Base-by-base conservation (phyloP, 306 rosid species). In the Cicer judaicum region DNA sequence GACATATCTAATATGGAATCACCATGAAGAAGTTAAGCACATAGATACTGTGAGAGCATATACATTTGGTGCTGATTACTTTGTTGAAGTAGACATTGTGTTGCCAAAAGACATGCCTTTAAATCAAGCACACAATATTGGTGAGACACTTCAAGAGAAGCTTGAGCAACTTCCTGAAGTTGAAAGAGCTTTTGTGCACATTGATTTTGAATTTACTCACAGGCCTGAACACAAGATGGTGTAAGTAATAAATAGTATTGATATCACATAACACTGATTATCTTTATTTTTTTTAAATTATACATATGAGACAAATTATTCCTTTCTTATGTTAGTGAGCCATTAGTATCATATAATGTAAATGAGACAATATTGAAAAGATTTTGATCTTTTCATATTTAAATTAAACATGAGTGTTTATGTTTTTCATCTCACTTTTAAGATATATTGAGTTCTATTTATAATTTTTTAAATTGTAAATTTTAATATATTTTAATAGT, bases 11-110 rank as follows among this genome's bases (percentile, higher is more conserved):
- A 84, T 89, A 75, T 91, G 97, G 97, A 89, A 91, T 70, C 95
- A 91, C 76, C 95, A 91, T 64, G 87, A 85, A 71, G 84, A 84
- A 48, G 87, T 91, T 18, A 80, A 80, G 84, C 84, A 89, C 77
- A 91, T 91, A 38, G 97, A 91, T 62, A 91, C 97, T 5, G 94
- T 91, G 16, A 86, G 97, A 65, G 97, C 97, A 9, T 91, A 91
- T 82, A 91, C 95, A 0, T 82, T 91, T 64, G 97, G 97, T 21
- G 75, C 91, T 18, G 79, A 73, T 44, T 88, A 91, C 85, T 91
- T 91, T 77, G 97, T 84, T 12, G 97, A 91, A 85, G 95, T 88
- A 14, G 97, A 91, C 77, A 86, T 91, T 1, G 95, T 91, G 16
- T 79, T 91, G 70, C 95, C 90, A 4, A 87, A 84, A 43, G 79